Conservation (phyloP, 306 rosid species). For the Macrotyloma uniflorum region DNA sequence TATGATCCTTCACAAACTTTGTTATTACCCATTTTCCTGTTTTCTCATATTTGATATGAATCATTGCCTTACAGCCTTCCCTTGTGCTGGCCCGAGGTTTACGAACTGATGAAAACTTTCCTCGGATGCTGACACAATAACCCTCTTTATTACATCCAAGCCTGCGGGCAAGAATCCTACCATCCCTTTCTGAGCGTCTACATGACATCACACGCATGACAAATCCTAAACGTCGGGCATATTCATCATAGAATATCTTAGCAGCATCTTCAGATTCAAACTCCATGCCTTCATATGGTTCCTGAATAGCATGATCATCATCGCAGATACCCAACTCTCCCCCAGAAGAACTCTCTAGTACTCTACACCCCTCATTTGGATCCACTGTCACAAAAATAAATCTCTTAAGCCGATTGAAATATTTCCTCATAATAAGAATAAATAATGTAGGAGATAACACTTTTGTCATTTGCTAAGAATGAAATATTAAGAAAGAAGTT, state of each 20-base stretch:
- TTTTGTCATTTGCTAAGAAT: not conserved
- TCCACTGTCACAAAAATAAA: conserved; percentile 63
- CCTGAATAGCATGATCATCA: conserved; percentile 58
- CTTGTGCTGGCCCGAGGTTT: conserved; percentile 88
- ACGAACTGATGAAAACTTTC: conserved; percentile 76
- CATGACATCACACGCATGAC: conserved; percentile 99
- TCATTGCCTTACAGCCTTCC: conserved; percentile 98
- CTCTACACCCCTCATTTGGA: conserved; percentile 56
- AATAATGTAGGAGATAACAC: conserved; percentile 11
- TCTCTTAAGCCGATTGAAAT: conserved; percentile 32
- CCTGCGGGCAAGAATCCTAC: conserved; percentile 93
- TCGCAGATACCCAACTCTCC: conserved; percentile 46
- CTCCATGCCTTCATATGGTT: conserved; percentile 89
- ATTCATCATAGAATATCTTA: conserved; percentile 90
- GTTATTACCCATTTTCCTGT: conserved; percentile 94
- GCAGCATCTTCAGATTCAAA: conserved; percentile 97
- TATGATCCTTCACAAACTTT: conserved; percentile 89
- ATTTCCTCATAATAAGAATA: conserved; percentile 9
- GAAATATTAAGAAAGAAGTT: conserved; percentile 4
- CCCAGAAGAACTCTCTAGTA: conserved; percentile 51
- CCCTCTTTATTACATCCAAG: conserved; percentile 98
- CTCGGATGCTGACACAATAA: conserved; percentile 74
- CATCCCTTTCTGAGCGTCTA: conserved; percentile 95
- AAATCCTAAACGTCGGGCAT: conserved; percentile 80
- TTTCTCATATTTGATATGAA: conserved; percentile 85